phyloP scores from a whole-genome alignment of 2,329 filamentous ascomycete genomes.

The Pestalotiopsis sp. region DNA sequence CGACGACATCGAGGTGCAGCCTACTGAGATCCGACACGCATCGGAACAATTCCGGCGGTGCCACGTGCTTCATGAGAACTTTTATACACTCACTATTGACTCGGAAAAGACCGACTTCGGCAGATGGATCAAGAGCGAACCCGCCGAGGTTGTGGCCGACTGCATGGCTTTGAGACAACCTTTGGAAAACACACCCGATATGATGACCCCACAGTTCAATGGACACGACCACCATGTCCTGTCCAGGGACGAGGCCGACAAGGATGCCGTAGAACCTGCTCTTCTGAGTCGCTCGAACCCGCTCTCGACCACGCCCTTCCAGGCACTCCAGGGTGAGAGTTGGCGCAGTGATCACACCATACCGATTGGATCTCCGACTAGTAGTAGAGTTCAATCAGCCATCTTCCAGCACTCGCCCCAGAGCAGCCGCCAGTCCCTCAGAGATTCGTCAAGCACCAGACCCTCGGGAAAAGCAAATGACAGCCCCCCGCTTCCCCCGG shows the following conservation, averaged over 20 bases:
- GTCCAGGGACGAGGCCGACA: slow-evolving; percentile 33
- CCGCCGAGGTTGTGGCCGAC: slow-evolving; percentile 77
- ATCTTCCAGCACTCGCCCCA: slow-evolving; percentile 49
- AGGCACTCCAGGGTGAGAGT: slow-evolving; percentile 38
- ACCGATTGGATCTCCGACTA: slow-evolving; percentile 44
- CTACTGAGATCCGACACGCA: slow-evolving; percentile 73
- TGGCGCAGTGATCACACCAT: slow-evolving; percentile 60
- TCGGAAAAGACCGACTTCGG: slow-evolving; percentile 77
- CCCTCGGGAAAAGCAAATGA: slow-evolving; percentile 48
- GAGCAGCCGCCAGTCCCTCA: slow-evolving; percentile 52
- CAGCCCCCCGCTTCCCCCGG: slow-evolving; percentile 65
- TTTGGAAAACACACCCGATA: slow-evolving; percentile 23
- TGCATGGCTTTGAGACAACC: slow-evolving; percentile 69
- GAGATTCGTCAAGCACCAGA: slow-evolving; percentile 47
- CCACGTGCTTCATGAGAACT: slow-evolving; percentile 82
- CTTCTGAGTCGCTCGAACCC: slow-evolving; percentile 42
- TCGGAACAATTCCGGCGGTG: slow-evolving; percentile 75
- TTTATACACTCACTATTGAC: slow-evolving; percentile 77
- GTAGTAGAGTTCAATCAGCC: slow-evolving; percentile 38
- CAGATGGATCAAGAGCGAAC: slow-evolving; percentile 79
- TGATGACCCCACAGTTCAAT: slow-evolving; percentile 20
- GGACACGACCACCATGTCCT: slow-evolving; percentile 22
- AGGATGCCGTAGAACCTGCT: slow-evolving; percentile 37
- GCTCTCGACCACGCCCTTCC: slow-evolving; percentile 23
- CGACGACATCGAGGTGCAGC: slow-evolving; percentile 77